phyloP scores from a whole-genome alignment of 192 early-diverging fungal species.

The Diversispora eburnea region DNA sequence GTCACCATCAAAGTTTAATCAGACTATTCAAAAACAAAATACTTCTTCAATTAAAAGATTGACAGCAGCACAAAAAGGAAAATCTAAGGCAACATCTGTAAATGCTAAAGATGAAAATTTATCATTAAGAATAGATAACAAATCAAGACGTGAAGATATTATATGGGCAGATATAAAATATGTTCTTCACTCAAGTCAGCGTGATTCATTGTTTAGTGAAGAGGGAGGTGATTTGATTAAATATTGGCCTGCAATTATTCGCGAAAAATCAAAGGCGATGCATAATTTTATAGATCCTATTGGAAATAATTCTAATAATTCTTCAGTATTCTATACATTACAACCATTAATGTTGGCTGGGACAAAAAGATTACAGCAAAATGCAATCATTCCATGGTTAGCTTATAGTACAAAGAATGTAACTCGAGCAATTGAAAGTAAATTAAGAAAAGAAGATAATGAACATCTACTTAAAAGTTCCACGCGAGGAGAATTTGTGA shows the following conservation, averaged over 20 bases:
- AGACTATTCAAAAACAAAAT: too few relatives aligned
- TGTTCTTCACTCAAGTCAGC: background rate
- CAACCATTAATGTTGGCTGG: background rate
- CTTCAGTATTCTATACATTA: background rate
- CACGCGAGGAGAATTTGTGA: background rate
- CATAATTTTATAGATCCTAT: too few relatives aligned
- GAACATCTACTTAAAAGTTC: background rate
- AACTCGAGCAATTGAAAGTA: background rate
- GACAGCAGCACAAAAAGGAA: too few relatives aligned
- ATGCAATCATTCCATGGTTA: background rate
- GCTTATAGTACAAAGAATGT: background rate
- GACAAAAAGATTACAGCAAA: background rate
- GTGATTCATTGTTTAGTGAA: background rate
- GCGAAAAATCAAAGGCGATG: background rate
- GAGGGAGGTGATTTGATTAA: background rate
- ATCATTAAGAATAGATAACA: too few relatives aligned
- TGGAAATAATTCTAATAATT: background rate
- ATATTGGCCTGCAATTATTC: background rate
- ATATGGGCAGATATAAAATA: background rate
- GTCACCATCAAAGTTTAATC: too few relatives aligned
- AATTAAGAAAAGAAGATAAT: background rate
- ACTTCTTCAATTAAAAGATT: too few relatives aligned
- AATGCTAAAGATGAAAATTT: too few relatives aligned
- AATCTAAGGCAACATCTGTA: too few relatives aligned
- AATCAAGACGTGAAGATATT: background rate